A percentile compares a stretch with the other conserved stretches of the same genome.
Evolutionary conservation across 176 grass and related monocot genomes (phyloP).

Genomic region (Cymbopogon citratus): DNA sequence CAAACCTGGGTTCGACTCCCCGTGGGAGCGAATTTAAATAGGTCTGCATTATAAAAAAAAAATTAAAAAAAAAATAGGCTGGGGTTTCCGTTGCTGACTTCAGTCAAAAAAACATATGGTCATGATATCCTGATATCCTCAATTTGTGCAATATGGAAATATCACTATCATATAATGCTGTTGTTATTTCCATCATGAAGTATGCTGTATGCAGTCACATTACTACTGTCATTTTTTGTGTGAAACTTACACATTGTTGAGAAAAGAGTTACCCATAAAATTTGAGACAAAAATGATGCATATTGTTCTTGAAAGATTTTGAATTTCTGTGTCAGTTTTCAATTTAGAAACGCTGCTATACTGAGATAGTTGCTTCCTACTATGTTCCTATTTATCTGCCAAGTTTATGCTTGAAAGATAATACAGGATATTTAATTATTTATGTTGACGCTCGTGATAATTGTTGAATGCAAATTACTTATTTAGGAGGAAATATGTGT

Average conservation of each 20-base stretch:
- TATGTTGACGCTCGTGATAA: neutral
- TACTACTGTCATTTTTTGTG: neutral
- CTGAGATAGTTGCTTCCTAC: neutral
- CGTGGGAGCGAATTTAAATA: no score
- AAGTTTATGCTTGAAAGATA: neutral
- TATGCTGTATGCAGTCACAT: neutral
- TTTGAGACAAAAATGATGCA: neutral
- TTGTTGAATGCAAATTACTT: neutral
- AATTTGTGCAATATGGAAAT: slow-evolving; percentile 12
- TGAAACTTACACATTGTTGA: neutral
- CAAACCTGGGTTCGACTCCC: no score
- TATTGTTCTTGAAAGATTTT: neutral
- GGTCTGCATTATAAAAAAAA: no score
- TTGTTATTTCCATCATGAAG: neutral
- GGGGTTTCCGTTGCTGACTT: no score
- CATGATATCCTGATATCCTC: no score
- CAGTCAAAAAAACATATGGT: no score
- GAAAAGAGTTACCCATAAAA: neutral
- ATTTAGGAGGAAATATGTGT: neutral
- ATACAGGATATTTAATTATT: neutral
- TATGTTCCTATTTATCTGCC: neutral
- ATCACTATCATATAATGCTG: neutral
- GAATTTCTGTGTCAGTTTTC: neutral
- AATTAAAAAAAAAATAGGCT: no score
- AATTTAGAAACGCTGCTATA: neutral